phyloP scores from a whole-genome alignment of 164 flowering plant genomes.

The Amborella trichopoda region DNA sequence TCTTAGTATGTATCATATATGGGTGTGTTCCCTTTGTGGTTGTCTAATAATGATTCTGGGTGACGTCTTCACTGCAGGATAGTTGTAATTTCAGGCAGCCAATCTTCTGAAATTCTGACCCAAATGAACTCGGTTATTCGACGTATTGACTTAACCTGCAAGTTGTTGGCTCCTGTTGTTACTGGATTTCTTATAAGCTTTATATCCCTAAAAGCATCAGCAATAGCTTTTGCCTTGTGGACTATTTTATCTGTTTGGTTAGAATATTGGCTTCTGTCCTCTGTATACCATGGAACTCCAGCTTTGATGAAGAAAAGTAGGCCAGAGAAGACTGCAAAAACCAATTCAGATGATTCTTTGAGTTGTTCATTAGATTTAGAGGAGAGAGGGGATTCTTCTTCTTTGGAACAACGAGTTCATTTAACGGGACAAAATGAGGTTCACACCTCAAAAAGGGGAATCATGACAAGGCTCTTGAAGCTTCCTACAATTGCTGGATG shows the following conservation, averaged over 20 bases:
- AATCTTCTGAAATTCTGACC: slow-evolving; percentile 40
- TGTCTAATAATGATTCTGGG: neutral
- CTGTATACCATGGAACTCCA: slow-evolving; percentile 70
- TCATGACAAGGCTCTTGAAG: slow-evolving; percentile 11
- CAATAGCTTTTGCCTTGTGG: slow-evolving; percentile 55
- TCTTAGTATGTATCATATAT: too few relatives aligned
- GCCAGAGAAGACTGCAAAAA: slow-evolving; percentile 18
- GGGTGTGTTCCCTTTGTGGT: too few relatives aligned
- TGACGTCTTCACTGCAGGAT: slow-evolving; percentile 42
- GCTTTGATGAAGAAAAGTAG: slow-evolving; percentile 36
- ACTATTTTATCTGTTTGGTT: slow-evolving; percentile 47
- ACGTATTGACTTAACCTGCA: slow-evolving; percentile 73
- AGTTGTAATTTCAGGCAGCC: slow-evolving; percentile 68
- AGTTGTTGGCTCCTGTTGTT: slow-evolving; percentile 63
- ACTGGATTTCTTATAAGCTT: slow-evolving; percentile 80
- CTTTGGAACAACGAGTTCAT: slow-evolving; percentile 9
- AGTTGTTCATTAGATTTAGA: slow-evolving; percentile 8
- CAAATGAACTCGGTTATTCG: slow-evolving; percentile 61
- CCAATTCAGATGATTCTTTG: slow-evolving; percentile 7
- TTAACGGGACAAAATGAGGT: slow-evolving; percentile 4
- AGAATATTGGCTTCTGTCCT: slow-evolving; percentile 65
- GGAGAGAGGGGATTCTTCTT: slow-evolving; percentile 11
- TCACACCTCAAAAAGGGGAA: too few relatives aligned
- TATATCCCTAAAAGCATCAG: slow-evolving; percentile 68
- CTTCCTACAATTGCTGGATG: slow-evolving; percentile 44